Evolutionary conservation across 1,284 basidiomycete species (phyloP), one percentile per base, ranked within the genome.

Genomic region (Inonotus hispidus): DNA sequence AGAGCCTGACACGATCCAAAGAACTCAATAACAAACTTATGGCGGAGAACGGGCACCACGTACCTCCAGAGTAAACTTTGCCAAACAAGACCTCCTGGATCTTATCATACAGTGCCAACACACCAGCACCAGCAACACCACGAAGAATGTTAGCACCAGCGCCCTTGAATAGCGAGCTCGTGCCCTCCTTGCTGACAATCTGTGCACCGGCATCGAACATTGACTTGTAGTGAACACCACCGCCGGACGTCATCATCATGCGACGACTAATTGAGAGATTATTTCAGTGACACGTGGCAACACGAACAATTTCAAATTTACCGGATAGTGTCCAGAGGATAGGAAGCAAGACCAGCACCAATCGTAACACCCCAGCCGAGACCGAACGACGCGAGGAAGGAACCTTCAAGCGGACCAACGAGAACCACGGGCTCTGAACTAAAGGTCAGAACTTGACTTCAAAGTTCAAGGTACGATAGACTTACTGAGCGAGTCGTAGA

Each of bases 81-180:
- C 93, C 93, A 79, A 95, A 95, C 80, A 94, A 78, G 69, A 94
- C 73, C 72, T 88, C 77, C 77, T 96, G 94, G 74, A 95, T 85
- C 80, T 95, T 91, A 85, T 96, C 92, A 77, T 94, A 94, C 65
- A 95, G 81, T 46, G 94, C 94, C 71, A 97, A 78, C 67, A 96
- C 95, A 93, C 94, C 94, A 77, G 95, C 94, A 81, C 94, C 95
- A 71, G 94, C 95, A 73, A 96, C 91, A 87, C 95, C 93, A 90
- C 94, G 94, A 71, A 97, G 92, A 69, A 96, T 95, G 83, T 97
- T 96, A 76, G 94, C 94, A 84, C 92, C 94, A 72, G 94, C 93
- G 80, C 92, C 93, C 85, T 93, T 93, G 87, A 94, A 94, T 71
- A 96, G 82, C 38, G 93, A 95, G 75, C 85, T 88, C 62, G 81